Conservation (phyloP, 73 alveolate species). For the Paramecium caudatum region DNA sequence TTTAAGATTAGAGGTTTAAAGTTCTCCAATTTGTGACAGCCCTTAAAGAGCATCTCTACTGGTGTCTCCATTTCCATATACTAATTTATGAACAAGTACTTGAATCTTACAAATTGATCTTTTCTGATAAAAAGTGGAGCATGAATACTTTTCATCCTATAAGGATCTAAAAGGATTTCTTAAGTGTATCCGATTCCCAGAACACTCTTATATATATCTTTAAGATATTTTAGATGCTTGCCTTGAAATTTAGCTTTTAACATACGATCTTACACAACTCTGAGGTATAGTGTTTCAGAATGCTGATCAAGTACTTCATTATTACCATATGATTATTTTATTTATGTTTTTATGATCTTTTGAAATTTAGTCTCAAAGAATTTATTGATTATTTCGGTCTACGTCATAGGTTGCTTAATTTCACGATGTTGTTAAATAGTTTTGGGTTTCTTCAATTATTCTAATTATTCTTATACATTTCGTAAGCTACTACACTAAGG, state of each 20-base stretch:
- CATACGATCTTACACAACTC: neutral
- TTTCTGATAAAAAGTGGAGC: constrained; percentile 31
- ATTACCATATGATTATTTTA: constrained; percentile 26
- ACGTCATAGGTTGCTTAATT: constrained; percentile 9
- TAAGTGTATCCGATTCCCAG: constrained; percentile 32
- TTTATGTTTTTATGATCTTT: constrained; percentile 10
- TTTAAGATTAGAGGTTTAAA: constrained; percentile 49
- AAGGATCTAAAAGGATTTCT: constrained; percentile 39
- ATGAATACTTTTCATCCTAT: constrained; percentile 54
- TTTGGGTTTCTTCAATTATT: neutral
- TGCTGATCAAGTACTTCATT: constrained; percentile 22
- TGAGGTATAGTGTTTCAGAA: neutral
- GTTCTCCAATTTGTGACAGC: constrained; percentile 40
- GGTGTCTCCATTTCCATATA: constrained; percentile 65
- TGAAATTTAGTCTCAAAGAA: constrained; percentile 49
- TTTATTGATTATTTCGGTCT: constrained; percentile 39
- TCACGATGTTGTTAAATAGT: neutral
- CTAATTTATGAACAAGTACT: constrained; percentile 13
- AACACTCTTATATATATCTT: constrained; percentile 37
- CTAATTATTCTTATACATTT: neutral
- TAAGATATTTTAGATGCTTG: constrained; percentile 11
- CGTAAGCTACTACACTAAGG: neutral
- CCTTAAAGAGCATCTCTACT: constrained; percentile 48
- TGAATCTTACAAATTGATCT: constrained; percentile 34
- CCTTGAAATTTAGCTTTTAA: neutral